Evolutionary conservation across 208 protist genomes (phyloP).

Genomic region (Crithidia sp.): DNA sequence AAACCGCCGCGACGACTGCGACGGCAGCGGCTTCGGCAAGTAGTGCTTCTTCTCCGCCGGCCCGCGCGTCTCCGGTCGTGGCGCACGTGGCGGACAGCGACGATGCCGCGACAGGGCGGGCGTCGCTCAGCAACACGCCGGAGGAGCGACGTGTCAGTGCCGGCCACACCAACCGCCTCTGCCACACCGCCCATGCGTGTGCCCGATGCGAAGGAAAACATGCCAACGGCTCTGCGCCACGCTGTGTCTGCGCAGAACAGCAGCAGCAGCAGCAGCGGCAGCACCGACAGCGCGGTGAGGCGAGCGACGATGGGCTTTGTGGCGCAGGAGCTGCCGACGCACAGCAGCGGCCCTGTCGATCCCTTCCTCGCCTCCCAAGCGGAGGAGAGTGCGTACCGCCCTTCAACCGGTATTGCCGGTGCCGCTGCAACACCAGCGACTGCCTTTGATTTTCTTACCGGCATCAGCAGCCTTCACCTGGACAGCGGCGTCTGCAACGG

Average conservation of each 20-base stretch:
- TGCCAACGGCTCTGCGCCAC: too few species aligned
- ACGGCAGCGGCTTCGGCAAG: background rate
- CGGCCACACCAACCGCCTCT: slow-evolving; percentile 5
- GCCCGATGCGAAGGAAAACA: background rate
- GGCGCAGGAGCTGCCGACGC: slow-evolving; percentile 21
- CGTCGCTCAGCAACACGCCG: slow-evolving; percentile 1
- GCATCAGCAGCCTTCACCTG: background rate
- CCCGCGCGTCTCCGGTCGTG: background rate
- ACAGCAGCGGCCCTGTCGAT: slow-evolving; percentile 20
- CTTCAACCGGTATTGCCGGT: background rate
- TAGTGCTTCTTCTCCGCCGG: background rate
- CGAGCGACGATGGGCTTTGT: slow-evolving; percentile 6
- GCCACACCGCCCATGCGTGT: background rate
- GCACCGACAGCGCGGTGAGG: background rate
- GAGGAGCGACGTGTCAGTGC: slow-evolving; percentile 19
- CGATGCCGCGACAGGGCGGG: slow-evolving; percentile 10
- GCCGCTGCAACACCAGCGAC: too few species aligned
- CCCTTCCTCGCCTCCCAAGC: slow-evolving; percentile 24
- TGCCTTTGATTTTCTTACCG: background rate
- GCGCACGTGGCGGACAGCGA: background rate
- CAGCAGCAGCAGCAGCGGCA: too few species aligned
- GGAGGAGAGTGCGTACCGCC: background rate
- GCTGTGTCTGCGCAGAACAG: too few species aligned
- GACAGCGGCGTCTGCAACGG: background rate
- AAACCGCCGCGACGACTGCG: background rate